Base-by-base conservation (phyloP, 1,139 yeast genomes). In the Blastobotrys indianensis region DNA sequence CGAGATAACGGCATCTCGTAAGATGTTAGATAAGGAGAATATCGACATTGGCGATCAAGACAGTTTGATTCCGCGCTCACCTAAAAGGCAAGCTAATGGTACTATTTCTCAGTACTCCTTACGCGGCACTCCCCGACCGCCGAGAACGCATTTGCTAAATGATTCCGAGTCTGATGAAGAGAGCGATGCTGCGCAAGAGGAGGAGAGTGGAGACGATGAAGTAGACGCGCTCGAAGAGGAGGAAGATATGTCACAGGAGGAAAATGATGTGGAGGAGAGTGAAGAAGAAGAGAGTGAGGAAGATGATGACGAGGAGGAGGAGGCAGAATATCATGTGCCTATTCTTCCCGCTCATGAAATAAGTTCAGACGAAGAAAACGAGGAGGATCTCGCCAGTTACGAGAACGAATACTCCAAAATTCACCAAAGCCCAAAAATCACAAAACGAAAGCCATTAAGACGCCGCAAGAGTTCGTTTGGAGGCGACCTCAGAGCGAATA, bases 341-440 rank as follows among this genome's bases (percentile, higher is more conserved):
- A 32, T 46, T 13, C 39, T 40, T 16, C 49, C 49, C 4, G 40
- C 47, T 2, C 49, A 46, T 28, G 47, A 46, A 2, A 43, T 37
- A 25, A 23, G 23, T 5, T 13, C 23, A 4, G 37, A 31, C 12
- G 44, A 28, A 20, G 42, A 39, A 1, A 46, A 37, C 6, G 37
- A 25, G n/a, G 39, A 37, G 37, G 43, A 44, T 28, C 10, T 39
- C 9, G 47, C 37, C 3, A 48, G 32, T 17, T 44, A 44, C 29
- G 46, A 42, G 30, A 28, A 43, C n/a, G 51, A 45, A 39, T 42
- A 40, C 16, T 15, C 33, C 6, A 34, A 34, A 11, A 46, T 46
- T 34, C 25, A 31, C 32, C 17, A 36, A 11, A 35, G 39, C 31
- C 39, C 32, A 37, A 28, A 32, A 12, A n/a, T 12, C 25, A 16